Evolutionary conservation across 331 rosid genomes (phyloP).

Genomic region (Acacia concinna): DNA sequence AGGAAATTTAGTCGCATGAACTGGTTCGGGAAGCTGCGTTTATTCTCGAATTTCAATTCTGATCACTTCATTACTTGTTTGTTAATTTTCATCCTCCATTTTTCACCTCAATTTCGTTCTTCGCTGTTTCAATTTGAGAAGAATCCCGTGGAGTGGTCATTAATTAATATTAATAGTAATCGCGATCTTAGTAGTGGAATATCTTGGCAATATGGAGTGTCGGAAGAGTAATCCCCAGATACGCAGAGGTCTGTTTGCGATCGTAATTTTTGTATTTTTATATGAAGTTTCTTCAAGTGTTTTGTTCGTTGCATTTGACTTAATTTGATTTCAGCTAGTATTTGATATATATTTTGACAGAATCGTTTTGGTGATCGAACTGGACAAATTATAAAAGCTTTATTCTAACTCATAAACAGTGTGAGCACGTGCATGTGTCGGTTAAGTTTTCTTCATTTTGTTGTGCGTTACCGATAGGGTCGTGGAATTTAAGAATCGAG

Average conservation of each 20-base stretch:
- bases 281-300: not conserved
- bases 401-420: conserved; percentile 1
- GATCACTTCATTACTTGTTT: conserved; percentile 75
- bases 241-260: conserved; percentile 63
- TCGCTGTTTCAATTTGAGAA: conserved; percentile 44
- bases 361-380: not conserved
- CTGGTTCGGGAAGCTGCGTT: conserved; percentile 91
- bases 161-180: conserved; percentile 24
- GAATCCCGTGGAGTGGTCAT: conserved; percentile 45
- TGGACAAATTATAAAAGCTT: not conserved
- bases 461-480: not conserved
- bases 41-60: conserved; percentile 68
- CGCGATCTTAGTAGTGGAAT: conserved; percentile 21
- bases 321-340: not conserved
- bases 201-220: conserved; percentile 63
- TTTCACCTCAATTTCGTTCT: conserved; percentile 63
- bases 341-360: not conserved
- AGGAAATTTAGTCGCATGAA: conserved; percentile 75
- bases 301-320: not conserved
- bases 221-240: conserved; percentile 67
- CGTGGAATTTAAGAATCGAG: no score
- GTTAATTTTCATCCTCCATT: conserved; percentile 78
- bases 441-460: not conserved
- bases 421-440: conserved; percentile 21
- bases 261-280: not conserved